Conservation (phyloP, 257 asterid genomes). For the Gynochthodes officinalis region DNA sequence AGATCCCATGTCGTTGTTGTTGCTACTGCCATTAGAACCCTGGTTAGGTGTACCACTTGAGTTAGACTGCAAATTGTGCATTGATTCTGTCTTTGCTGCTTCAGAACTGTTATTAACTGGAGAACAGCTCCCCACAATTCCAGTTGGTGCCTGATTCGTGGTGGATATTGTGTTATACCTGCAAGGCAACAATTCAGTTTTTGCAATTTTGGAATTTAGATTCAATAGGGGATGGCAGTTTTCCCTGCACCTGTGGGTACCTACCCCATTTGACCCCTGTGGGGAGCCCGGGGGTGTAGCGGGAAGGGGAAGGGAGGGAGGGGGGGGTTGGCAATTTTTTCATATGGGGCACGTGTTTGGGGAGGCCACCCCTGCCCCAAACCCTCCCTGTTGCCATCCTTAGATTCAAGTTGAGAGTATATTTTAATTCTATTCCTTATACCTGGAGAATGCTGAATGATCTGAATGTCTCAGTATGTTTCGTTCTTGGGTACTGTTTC, state of each 20-base stretch:
- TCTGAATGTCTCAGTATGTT: constrained; percentile 44
- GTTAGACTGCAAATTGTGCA: constrained; percentile 31
- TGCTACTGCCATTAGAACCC: constrained; percentile 46
- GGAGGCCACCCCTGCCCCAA: too few relatives aligned
- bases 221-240: too few relatives aligned
- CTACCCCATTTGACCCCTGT: too few relatives aligned
- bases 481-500: constrained; percentile 35
- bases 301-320: too few relatives aligned
- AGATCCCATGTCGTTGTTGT: constrained; percentile 49
- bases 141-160: constrained; percentile 40
- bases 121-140: constrained; percentile 44
- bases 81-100: constrained; percentile 40
- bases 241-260: too few relatives aligned
- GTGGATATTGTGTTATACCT: constrained; percentile 41
- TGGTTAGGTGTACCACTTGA: constrained; percentile 41
- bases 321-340: too few relatives aligned
- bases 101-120: constrained; percentile 40
- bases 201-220: neutral
- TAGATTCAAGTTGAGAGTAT: constrained; percentile 1
- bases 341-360: too few relatives aligned
- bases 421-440: neutral
- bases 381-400: too few relatives aligned
- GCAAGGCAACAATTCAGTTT: constrained; percentile 9
- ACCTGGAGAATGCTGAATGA: constrained; percentile 54
- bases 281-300: too few relatives aligned